These are phyloP conservation scores for Capsicum rhomboideum DNA, from an alignment of 257 asterid species.

Conservation along the genomic window DNA sequence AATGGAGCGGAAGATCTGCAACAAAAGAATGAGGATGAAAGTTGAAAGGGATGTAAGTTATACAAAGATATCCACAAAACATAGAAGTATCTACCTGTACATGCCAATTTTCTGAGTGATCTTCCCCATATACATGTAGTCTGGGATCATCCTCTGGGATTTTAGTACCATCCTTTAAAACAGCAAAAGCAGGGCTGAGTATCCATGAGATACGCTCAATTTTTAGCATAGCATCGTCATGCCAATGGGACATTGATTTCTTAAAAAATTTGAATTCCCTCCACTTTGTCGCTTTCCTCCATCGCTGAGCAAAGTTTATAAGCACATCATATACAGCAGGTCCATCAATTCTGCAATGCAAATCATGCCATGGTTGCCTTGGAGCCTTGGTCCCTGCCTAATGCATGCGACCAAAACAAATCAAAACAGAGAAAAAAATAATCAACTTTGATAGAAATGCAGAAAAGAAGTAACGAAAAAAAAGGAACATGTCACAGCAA, in stretches of 20 bases:
- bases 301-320: constrained; percentile 92
- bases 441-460: not conserved
- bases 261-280: constrained; percentile 68
- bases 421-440: not conserved
- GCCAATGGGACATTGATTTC: constrained; percentile 61
- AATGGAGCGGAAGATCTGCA: constrained; percentile 85
- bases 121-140: constrained; percentile 44
- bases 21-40: constrained; percentile 4
- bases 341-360: constrained; percentile 87
- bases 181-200: constrained; percentile 53
- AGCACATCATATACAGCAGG: constrained; percentile 98
- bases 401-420: not conserved
- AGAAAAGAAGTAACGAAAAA: not conserved
- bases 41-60: constrained; percentile 9
- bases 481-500: not conserved
- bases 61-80: constrained; percentile 6
- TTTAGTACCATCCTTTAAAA: constrained; percentile 41
- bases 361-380: constrained; percentile 97
- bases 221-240: constrained; percentile 88
- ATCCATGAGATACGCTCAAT: constrained; percentile 96
- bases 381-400: constrained; percentile 84
- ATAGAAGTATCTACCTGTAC: constrained; percentile 56
- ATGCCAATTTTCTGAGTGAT: constrained; percentile 74
- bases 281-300: constrained; percentile 95
- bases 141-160: constrained; percentile 58